Evolutionary conservation across 2,329 filamentous ascomycete species (phyloP).

Genomic region (Balansia obtecta): DNA sequence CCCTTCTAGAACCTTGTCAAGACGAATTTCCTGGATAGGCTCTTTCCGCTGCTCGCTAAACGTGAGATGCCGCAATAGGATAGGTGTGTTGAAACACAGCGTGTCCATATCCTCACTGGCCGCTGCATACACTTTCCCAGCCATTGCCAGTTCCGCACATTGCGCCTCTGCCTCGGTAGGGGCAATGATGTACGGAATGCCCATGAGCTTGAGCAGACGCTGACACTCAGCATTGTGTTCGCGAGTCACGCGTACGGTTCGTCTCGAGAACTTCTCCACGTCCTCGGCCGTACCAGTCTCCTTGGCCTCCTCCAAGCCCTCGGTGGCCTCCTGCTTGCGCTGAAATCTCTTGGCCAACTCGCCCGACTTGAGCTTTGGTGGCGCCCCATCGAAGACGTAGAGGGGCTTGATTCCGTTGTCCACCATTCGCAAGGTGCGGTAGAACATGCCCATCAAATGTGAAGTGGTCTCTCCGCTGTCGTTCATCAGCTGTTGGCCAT

Average conservation of each 20-base stretch:
- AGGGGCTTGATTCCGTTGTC: conserved; percentile 98
- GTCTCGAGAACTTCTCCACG: conserved; percentile 91
- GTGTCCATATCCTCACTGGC: conserved; percentile 99
- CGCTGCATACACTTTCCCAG: conserved; percentile 91
- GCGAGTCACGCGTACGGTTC: conserved; percentile 87
- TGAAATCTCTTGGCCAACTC: conserved; percentile 94
- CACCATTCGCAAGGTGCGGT: conserved; percentile 93
- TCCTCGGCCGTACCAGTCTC: conserved; percentile 94
- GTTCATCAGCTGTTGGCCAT: conserved; percentile 91
- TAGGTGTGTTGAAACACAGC: conserved; percentile 84
- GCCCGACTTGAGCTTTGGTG: conserved; percentile 93
- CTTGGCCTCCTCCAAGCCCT: conserved; percentile 86
- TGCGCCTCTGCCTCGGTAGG: conserved; percentile 97
- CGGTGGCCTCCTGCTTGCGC: conserved; percentile 83
- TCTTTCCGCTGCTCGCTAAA: conserved; percentile 97
- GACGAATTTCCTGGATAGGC: conserved; percentile 87
- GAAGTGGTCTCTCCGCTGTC: conserved; percentile 95
- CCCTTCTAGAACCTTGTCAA: conserved; percentile 77
- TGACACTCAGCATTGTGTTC: conserved; percentile 97
- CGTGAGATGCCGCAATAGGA: conserved; percentile 82
- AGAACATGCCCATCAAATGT: conserved; percentile 98
- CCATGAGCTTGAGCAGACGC: conserved; percentile 84
- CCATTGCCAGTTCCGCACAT: conserved; percentile 78
- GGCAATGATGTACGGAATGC: conserved; percentile 86
- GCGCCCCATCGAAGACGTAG: conserved; percentile 94